Evolutionary conservation across 345 rosid species (phyloP).

Genomic region (Laguncularia racemosa): DNA sequence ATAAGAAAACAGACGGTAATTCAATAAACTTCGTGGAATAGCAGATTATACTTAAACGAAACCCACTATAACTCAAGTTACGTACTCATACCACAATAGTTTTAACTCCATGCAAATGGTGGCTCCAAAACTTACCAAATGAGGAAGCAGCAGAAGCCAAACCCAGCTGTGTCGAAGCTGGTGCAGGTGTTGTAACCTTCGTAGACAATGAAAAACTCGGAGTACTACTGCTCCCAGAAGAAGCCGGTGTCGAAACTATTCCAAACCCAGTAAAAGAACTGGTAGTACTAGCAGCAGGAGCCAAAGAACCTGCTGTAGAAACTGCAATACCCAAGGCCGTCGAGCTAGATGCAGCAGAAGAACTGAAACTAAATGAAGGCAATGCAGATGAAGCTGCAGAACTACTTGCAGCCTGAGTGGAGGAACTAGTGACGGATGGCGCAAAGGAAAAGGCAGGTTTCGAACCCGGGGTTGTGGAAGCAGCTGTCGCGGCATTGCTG

Average conservation of each 20-base stretch:
- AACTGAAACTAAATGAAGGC: slow-evolving; percentile 34
- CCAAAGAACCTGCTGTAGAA: slow-evolving; percentile 26
- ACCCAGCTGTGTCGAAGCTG: slow-evolving; percentile 44
- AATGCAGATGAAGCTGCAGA: slow-evolving; percentile 34
- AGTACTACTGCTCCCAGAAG: slow-evolving; percentile 42
- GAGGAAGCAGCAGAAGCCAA: slow-evolving; percentile 29
- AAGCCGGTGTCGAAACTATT: slow-evolving; percentile 31
- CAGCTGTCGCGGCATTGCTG: slow-evolving; percentile 27
- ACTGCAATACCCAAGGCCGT: slow-evolving; percentile 5
- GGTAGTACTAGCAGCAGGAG: slow-evolving; percentile 22
- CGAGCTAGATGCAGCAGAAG: slow-evolving; percentile 25
- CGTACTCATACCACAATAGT: not conserved
- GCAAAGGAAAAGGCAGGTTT: slow-evolving; percentile 26
- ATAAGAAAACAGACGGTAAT: no score
- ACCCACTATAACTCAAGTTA: not conserved
- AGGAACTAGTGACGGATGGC: slow-evolving; percentile 29
- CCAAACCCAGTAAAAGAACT: slow-evolving; percentile 52
- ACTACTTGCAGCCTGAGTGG: slow-evolving; percentile 35
- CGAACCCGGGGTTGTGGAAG: slow-evolving; percentile 17
- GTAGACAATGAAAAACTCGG: slow-evolving; percentile 60
- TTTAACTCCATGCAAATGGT: not conserved
- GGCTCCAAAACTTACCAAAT: slow-evolving; percentile 43
- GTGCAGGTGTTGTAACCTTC: slow-evolving; percentile 31
- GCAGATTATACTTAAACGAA: not conserved
- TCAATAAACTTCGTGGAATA: no score